Percentiles rank a stretch among this genome's conserved stretches.
Conservation (phyloP, 2,329 filamentous ascomycete genomes). For the Monilinia polystroma region DNA sequence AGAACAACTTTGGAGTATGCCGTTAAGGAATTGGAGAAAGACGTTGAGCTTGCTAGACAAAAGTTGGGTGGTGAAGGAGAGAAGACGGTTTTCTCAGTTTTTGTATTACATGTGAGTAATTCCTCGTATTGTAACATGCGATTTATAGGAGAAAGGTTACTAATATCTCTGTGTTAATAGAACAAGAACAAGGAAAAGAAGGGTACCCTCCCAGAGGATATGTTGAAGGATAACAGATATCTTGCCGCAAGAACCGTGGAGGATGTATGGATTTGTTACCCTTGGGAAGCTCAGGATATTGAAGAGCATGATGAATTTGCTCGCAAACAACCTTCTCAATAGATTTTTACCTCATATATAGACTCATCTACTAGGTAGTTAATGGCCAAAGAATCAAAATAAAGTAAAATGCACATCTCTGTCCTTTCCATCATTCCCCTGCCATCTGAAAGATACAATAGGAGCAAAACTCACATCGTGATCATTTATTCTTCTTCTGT, state of each 20-base stretch:
- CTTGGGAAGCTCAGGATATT: slow-evolving; percentile 94
- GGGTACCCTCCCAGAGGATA: slow-evolving; percentile 74
- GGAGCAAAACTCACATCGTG: not conserved
- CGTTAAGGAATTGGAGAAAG: slow-evolving; percentile 89
- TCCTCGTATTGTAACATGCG: not conserved
- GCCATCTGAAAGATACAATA: not conserved
- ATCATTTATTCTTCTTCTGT: not conserved
- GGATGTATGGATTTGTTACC: slow-evolving; percentile 99
- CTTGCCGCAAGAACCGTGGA: slow-evolving; percentile 80
- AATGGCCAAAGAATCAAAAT: not conserved
- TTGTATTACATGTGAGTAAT: slow-evolving; percentile 77
- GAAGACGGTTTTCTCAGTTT: slow-evolving; percentile 90
- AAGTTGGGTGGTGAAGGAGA: slow-evolving; percentile 67
- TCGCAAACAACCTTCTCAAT: slow-evolving; percentile 35
- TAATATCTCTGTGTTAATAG: slow-evolving; percentile 43
- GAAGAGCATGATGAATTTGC: slow-evolving; percentile 83
- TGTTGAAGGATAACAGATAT: slow-evolving; percentile 73
- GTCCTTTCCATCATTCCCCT: not conserved
- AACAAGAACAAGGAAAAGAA: slow-evolving; percentile 99
- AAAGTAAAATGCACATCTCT: not conserved
- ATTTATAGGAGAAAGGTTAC: not conserved
- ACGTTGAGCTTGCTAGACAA: slow-evolving; percentile 78
- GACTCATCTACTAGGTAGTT: not conserved
- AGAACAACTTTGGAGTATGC: slow-evolving; percentile 93
- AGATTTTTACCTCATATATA: slow-evolving; percentile 7